These are phyloP conservation scores for Trametes meyenii DNA, from an alignment of 768 basidiomycete species.

Conservation along the genomic window DNA sequence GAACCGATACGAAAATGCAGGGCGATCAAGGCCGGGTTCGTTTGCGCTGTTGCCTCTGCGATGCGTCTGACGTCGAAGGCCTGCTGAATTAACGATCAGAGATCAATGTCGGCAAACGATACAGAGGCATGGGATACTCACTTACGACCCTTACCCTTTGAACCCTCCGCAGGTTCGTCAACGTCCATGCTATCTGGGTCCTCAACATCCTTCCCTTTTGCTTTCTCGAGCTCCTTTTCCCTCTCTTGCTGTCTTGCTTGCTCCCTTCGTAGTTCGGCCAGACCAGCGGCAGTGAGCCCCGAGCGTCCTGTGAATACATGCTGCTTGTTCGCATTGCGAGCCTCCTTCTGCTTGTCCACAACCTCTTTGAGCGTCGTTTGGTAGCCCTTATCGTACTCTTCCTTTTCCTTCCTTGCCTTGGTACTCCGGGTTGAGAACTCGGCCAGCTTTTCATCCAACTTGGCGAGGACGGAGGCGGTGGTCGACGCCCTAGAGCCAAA, in stretches of 20 bases:
- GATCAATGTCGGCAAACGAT: conserved; percentile 8
- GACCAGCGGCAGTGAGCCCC: conserved; percentile 27
- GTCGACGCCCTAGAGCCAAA: conserved; percentile 60
- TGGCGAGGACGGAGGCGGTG: conserved; percentile 67
- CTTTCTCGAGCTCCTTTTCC: conserved; percentile 22
- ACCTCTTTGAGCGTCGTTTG: conserved; percentile 62
- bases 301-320: conserved; percentile 19
- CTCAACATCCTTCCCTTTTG: conserved; percentile 23
- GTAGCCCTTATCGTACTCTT: conserved; percentile 58
- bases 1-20: background rate
- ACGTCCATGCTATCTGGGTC: conserved; percentile 61
- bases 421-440: conserved; percentile 51
- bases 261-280: conserved; percentile 24
- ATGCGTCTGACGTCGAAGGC: conserved; percentile 8
- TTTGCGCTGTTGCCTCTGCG: conserved; percentile 51
- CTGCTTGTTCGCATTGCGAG: conserved; percentile 24
- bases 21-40: conserved; percentile 47
- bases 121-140: conserved; percentile 37
- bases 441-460: conserved; percentile 72
- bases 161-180: conserved; percentile 55
- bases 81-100: background rate
- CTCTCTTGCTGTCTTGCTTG: conserved; percentile 19
- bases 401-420: conserved; percentile 43
- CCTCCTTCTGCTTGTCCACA: conserved; percentile 61
- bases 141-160: conserved; percentile 63